These are phyloP conservation scores for Phytophthora cryptogea DNA, from an alignment of 352 stramenopile genomes.

Conservation along the genomic window DNA sequence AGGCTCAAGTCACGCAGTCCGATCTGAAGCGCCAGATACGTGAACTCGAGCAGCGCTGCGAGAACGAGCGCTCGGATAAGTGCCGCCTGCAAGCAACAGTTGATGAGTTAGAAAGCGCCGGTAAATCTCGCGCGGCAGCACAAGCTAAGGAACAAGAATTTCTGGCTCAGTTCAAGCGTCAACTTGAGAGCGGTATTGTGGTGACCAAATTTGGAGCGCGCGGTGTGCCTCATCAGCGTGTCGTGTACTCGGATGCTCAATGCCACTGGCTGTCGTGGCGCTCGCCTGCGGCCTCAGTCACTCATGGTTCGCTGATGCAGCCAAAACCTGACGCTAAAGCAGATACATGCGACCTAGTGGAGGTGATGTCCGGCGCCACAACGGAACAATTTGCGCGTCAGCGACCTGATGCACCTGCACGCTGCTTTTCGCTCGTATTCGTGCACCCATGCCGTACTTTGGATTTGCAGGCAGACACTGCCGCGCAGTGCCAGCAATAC, in stretches of 20 bases:
- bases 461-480: conserved; percentile 63
- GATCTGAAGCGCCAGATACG: conserved; percentile 30
- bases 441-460: conserved; percentile 72
- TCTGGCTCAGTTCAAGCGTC: conserved; percentile 61
- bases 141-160: conserved; percentile 46
- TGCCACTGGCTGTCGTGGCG: conserved; percentile 71
- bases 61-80: conserved; percentile 34
- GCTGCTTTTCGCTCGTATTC: conserved; percentile 76
- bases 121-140: conserved; percentile 27
- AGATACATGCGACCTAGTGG: conserved; percentile 56
- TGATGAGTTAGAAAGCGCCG: conserved; percentile 36
- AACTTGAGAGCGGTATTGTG: conserved; percentile 51
- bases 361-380: conserved; percentile 48
- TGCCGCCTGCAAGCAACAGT: conserved; percentile 37
- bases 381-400: conserved; percentile 56
- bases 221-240: conserved; percentile 47
- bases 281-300: conserved; percentile 23
- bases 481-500: conserved; percentile 48
- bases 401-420: conserved; percentile 31
- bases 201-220: conserved; percentile 63
- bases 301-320: conserved; percentile 29
- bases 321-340: conserved; percentile 52
- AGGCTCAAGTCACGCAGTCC: conserved; percentile 17
- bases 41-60: conserved; percentile 27
- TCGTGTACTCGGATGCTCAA: conserved; percentile 60